Evolutionary conservation across 1,284 basidiomycete species (phyloP).

Genomic region (Microbotryum scabiosae): DNA sequence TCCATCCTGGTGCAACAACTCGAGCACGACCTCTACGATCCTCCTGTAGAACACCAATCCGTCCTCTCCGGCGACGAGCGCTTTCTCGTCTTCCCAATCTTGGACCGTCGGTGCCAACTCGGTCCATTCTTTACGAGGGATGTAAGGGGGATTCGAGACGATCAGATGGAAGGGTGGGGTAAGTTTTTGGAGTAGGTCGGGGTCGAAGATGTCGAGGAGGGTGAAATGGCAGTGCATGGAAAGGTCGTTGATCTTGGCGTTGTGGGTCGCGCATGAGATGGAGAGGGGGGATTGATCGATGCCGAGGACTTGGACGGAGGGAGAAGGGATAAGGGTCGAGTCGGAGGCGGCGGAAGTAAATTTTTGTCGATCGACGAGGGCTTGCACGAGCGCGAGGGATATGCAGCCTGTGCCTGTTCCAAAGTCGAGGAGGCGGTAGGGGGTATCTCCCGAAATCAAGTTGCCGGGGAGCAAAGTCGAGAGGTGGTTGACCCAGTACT

Average conservation of each 20-base stretch:
- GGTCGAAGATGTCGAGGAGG: conserved; percentile 46
- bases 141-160: conserved; percentile 90
- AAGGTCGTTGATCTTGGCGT: conserved; percentile 44
- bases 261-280: conserved; percentile 61
- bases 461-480: conserved; percentile 13
- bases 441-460: neutral
- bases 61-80: conserved; percentile 55
- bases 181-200: conserved; percentile 32
- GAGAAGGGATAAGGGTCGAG: conserved; percentile 21
- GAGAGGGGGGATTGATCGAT: conserved; percentile 65
- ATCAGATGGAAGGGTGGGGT: conserved; percentile 55
- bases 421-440: conserved; percentile 58
- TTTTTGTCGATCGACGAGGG: neutral
- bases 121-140: conserved; percentile 58
- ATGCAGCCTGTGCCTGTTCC: conserved; percentile 88
- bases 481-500: conserved; percentile 52
- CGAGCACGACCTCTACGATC: conserved; percentile 55
- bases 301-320: conserved; percentile 46
- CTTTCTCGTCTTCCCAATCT: conserved; percentile 66
- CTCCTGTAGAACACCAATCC: conserved; percentile 70
- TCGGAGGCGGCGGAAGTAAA: neutral
- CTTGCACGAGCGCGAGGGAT: conserved; percentile 46
- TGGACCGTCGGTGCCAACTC: conserved; percentile 58
- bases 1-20: conserved; percentile 42
- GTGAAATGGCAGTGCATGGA: conserved; percentile 7